phyloP scores from a whole-genome alignment of 2,329 filamentous ascomycete genomes.

The Paecilomyces variotii region DNA sequence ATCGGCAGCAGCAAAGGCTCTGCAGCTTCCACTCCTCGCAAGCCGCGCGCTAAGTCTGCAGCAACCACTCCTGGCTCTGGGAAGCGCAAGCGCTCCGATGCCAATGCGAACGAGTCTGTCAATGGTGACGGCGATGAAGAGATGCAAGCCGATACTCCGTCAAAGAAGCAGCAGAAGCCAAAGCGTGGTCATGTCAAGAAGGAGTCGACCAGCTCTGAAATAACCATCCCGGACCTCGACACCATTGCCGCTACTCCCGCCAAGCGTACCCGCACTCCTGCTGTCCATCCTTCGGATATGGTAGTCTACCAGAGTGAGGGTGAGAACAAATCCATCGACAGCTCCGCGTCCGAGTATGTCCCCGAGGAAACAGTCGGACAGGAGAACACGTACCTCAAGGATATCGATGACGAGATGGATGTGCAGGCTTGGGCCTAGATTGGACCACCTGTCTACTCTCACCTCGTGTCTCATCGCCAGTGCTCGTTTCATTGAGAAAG shows the following conservation, averaged over 20 bases:
- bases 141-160: neutral
- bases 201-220: conserved; percentile 1
- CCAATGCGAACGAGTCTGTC: neutral
- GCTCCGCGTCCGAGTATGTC: conserved; percentile 13
- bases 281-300: conserved; percentile 10
- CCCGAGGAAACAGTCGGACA: conserved; percentile 8
- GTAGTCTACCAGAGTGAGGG: conserved; percentile 11
- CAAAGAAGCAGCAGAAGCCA: conserved; percentile 3
- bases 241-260: conserved; percentile 2
- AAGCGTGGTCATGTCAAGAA: conserved; percentile 7
- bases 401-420: neutral
- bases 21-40: neutral
- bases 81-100: conserved; percentile 12
- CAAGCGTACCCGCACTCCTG: conserved; percentile 14
- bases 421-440: conserved; percentile 1
- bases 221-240: conserved; percentile 1
- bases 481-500: no score
- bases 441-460: neutral
- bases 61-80: conserved; percentile 7
- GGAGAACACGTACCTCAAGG: neutral
- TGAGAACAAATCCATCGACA: conserved; percentile 9
- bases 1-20: conserved; percentile 10
- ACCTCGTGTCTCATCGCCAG: neutral
- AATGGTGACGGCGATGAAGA: neutral
- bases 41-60: neutral